Base-by-base conservation (phyloP, 2,329 filamentous ascomycete genomes). In the Plectosphaerella plurivora region DNA sequence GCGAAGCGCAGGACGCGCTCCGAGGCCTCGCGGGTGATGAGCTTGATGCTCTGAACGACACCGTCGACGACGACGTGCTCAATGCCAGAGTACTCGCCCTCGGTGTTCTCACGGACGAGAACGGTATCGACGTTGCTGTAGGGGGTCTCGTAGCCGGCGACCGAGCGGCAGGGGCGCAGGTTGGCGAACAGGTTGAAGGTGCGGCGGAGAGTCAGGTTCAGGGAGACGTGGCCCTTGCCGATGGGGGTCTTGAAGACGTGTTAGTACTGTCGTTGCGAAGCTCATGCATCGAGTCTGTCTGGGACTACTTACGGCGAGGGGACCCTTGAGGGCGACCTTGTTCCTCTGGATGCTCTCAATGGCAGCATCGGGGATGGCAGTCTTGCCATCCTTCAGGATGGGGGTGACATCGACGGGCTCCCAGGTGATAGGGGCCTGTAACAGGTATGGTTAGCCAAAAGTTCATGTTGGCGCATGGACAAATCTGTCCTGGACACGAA, bases 111-210 rank as follows among this genome's bases (percentile, higher is more conserved):
- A 77, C 94, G 94, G 77, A 99, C 97, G 76, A 99, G 97, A 86
- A 92, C 96, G 63, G 97, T 85, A 73, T 99, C 94, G 72, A 99
- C 90, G 74, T 94, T 84, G 75, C 96, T 88, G 83, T 99, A 94
- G 72, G 94, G 91, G 59, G 94, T 99, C 77, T 94, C 77, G 82
- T 97, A 97, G 67, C 94, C 94, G 65, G 94, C 94, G 67, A 99
- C 91, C 59, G 91, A 97, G 70, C 91, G 89, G 86, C 95, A 99
- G 58, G 95, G 94, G 68, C 95, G 92, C 66, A 99, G 83, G 80
- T 99, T 99, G 78, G 94, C 95, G 75, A 99, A 99, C 66, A 99
- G 91, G 82, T 99, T 99, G 81, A 99, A 99, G 59, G 95, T 99
- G 69, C 94, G 89, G 71, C 94, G 93, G 66, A 99, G 91, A 55